Percentiles rank a stretch among this genome's conserved stretches.
phyloP scores from a whole-genome alignment of 2,329 filamentous ascomycete genomes.

The Aspergillus latus region DNA sequence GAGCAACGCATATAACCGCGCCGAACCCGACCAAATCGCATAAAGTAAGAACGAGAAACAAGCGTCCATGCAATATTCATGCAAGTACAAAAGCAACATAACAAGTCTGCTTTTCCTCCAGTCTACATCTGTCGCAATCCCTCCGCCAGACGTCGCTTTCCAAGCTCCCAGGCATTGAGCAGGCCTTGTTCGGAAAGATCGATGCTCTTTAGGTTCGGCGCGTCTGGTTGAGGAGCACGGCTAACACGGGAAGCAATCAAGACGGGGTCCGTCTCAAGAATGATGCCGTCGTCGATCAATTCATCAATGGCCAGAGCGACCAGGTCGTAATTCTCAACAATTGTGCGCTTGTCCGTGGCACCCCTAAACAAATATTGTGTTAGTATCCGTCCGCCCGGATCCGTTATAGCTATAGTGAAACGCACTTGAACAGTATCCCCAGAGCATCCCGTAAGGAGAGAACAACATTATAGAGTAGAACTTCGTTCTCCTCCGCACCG shows the following conservation, averaged over 20 bases:
- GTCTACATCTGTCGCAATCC: constrained; percentile 67
- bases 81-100: constrained; percentile 13
- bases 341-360: constrained; percentile 94
- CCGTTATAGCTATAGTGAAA: background rate
- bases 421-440: constrained; percentile 88
- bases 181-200: constrained; percentile 94
- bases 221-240: constrained; percentile 85
- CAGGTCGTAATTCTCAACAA: constrained; percentile 98
- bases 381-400: constrained; percentile 8
- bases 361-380: constrained; percentile 58
- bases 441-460: constrained; percentile 86
- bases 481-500: constrained; percentile 90
- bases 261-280: constrained; percentile 94
- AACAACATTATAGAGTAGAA: constrained; percentile 91
- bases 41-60: constrained; percentile 23
- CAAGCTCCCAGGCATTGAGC: constrained; percentile 90
- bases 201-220: constrained; percentile 83
- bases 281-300: constrained; percentile 91
- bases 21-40: constrained; percentile 39
- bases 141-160: constrained; percentile 86
- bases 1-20: constrained; percentile 32
- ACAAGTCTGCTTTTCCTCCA: background rate
- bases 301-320: constrained; percentile 93
- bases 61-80: constrained; percentile 22
- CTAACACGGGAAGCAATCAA: constrained; percentile 91